Base-by-base conservation (phyloP, 148 eudicot species). In the Rhododendron mucronatum region DNA sequence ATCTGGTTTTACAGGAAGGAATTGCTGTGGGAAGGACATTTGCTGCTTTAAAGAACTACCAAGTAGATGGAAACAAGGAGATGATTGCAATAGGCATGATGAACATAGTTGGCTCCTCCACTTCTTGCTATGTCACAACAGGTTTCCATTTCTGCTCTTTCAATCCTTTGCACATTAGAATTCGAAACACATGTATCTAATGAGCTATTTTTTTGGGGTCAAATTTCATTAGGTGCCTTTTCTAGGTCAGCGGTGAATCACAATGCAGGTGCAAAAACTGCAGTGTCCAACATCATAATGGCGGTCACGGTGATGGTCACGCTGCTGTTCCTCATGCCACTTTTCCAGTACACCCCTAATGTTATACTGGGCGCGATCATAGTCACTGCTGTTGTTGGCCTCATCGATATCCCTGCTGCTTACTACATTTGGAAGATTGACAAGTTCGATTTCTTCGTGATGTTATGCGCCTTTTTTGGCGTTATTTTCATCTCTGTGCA, bases 21-120 rank as follows among this genome's bases (percentile, higher is more conserved):
- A 87, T 94, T 73, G 96, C 96, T 12, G 94, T 94, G 3, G 96
- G 94, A 74, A 94, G 96, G 79, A 94, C 94, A 30, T 94, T 94
- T 89, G 94, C 94, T 4, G 87, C 93, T 80, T 63, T 94, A n/a
- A 88, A 88, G 82, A 92, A 90, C 83, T 94, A 94, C 78, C 90
- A 94, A 67, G 92, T 94, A 3, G 96, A 94, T 89, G 96, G 96
- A 65, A 94, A 94, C 91, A 94, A 94, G 71, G 96, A 94, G 80
- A 94, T 94, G 96, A 89, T 92, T 82, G 96, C 96, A 11, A 88
- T 94, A 51, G 96, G 96, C 23, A 67, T 91, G 4, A 89, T 93
- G 92, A 94, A 94, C 87, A 86, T 94, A 21, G 93, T 91, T 75
- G 95, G 97, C 33, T 94, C 95, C 79, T 88, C 91, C 88, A 92